Conservation (phyloP, 306 rosid species). For the Amphicarpaea edgeworthii region DNA sequence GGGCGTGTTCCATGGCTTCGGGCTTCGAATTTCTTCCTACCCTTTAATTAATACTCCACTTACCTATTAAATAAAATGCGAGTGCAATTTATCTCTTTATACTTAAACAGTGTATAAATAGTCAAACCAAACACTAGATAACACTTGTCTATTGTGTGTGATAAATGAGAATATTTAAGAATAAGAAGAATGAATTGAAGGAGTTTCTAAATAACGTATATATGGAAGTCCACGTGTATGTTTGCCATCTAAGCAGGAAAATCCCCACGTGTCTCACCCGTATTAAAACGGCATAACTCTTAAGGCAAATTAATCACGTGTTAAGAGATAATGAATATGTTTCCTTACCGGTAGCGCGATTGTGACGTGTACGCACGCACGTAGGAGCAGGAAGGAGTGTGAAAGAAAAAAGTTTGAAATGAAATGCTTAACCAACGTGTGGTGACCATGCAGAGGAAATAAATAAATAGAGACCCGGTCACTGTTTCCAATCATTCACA, state of each 20-base stretch:
- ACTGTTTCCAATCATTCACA: constrained; percentile 40
- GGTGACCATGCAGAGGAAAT: constrained; percentile 48
- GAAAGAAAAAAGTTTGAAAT: no score
- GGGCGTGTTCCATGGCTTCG: no score
- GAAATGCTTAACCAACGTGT: no score
- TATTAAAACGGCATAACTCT: background rate
- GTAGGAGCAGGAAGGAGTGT: background rate
- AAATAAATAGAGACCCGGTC: constrained; percentile 52
- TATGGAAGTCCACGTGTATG: background rate
- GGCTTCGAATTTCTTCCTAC: no score
- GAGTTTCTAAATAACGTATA: background rate
- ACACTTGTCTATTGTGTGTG: no score
- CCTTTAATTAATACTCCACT: no score
- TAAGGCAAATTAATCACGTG: constrained; percentile 19
- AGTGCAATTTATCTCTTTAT: no score
- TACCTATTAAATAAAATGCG: no score
- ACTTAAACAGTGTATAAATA: no score
- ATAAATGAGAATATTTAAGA: background rate
- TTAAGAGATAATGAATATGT: background rate
- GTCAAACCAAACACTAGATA: no score
- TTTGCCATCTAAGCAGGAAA: background rate
- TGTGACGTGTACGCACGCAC: background rate
- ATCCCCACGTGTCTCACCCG: background rate
- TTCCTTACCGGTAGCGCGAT: background rate
- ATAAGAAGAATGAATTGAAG: no score